Evolutionary conservation across 1,284 basidiomycete species (phyloP), one percentile per base, ranked within the genome.

Genomic region (Leucoagaricus sp.): DNA sequence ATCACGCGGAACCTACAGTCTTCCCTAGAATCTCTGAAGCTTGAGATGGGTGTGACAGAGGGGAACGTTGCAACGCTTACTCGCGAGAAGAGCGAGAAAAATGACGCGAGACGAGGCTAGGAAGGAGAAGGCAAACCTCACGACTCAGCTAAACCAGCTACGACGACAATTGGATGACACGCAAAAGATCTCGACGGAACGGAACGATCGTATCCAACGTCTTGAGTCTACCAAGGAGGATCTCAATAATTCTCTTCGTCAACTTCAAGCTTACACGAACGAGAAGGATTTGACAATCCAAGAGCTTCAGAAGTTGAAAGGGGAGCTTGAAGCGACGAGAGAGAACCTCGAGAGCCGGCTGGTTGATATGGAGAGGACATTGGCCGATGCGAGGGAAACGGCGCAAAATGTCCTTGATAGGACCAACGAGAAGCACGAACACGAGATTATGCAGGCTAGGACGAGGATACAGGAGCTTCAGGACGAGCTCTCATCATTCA

Each of bases 1-100:
- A n/a, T 45, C 8, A 31, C 46, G 23, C 42, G 21, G 9, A 53
- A 53, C n/a, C 51, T 53, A n/a, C 51, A 53, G 19, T 36, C 51
- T 2, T 53, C 51, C 5, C 31, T 53, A 17, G 21, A 45, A 15
- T 45, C 41, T 15, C 9, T 46, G 13, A 28, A 46, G 23, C 51
- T 45, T 8, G 51, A 53, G 29, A 21, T 53, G 31, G n/a, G 3
- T 13, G 29, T 25, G 7, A 53, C 8, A 23, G 51, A 46, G 2
- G 42, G 42, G 7, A 23, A 36, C 1, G 4, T 53, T 2, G 29
- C 17, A 5, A 13, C 15, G 2, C 19, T 53, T 29, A 34, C 13
- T 15, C 5, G 13, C 3, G 42, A 36, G 31, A 34, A 42, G 12
- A 42, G 25, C 21, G 42, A 8, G 28, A 1, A 53, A 36, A 21